Evolutionary conservation across 768 basidiomycete genomes (phyloP).

Genomic region (Phaffia tasmanica): DNA sequence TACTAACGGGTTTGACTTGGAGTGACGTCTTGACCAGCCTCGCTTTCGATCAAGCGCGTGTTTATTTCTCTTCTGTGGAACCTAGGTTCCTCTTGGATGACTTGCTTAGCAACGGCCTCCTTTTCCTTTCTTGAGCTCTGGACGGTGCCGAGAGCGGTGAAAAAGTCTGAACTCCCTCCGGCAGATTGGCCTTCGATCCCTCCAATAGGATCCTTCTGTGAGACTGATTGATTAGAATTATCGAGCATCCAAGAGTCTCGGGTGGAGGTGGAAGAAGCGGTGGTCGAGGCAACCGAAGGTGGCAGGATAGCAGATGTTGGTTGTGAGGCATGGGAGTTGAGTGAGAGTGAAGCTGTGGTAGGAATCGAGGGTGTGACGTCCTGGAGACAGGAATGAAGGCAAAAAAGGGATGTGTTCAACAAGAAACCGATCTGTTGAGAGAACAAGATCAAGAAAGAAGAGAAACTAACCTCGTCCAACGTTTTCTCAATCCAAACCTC

Average conservation of each 20-base stretch:
- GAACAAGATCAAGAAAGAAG: conserved; percentile 3
- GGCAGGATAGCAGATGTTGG: conserved; percentile 47
- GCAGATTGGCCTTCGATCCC: conserved; percentile 42
- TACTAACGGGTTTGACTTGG: conserved; percentile 26
- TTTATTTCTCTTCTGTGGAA: conserved; percentile 38
- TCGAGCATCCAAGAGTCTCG: conserved; percentile 86
- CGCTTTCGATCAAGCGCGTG: conserved; percentile 39
- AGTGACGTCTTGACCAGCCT: conserved; percentile 10
- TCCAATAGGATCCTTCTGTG: conserved; percentile 36
- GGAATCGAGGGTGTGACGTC: conserved; percentile 52
- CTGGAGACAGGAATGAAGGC: conserved; percentile 27
- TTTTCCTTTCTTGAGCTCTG: conserved; percentile 55
- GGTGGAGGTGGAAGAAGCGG: conserved; percentile 43
- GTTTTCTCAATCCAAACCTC: conserved; percentile 84
- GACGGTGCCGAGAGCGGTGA: conserved; percentile 64
- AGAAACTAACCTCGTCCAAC: conserved; percentile 58
- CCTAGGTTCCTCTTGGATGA: conserved; percentile 53
- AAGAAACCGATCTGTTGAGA: conserved; percentile 46
- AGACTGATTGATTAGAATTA: conserved; percentile 32
- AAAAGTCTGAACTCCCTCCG: conserved; percentile 66
- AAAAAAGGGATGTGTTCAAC: background rate
- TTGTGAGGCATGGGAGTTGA: conserved; percentile 53
- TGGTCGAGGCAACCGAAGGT: conserved; percentile 39
- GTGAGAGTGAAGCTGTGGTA: conserved; percentile 56
- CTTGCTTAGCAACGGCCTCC: conserved; percentile 44